Base-by-base conservation (phyloP, 2,329 filamentous ascomycete species). In the Tolypocladium ophioglossoides region DNA sequence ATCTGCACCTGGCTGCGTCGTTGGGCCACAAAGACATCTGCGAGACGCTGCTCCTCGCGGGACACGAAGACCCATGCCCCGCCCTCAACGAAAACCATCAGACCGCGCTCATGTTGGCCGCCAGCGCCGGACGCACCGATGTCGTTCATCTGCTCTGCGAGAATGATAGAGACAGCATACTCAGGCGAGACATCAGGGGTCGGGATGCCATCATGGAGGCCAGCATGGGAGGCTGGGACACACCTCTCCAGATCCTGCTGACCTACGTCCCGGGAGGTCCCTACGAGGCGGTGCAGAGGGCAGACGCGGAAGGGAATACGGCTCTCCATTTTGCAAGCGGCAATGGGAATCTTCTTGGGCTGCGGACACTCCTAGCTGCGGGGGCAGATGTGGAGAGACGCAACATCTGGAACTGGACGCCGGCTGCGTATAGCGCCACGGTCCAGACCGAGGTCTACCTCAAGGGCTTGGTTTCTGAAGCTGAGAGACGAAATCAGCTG, bases 401-500 rank as follows among this genome's bases (percentile, higher is more conserved):
- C 60, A 95, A 95, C 65, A 73, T 83, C 2, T 89, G 85, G 75
- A 85, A 82, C 64, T 95, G 90, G 88, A 91, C 85, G 1, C 86
- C 91, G 0, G 78, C 91, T n/a, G 83, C 85, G 20, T 95, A 95
- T 68, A 89, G 85, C 58, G 83, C 87, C 16, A 92, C 87, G 0
- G 85, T 90, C 9, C 86, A 90, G 65, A 88, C 89, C 1, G 89
- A 95, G 70, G 86, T 91, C 0, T 94, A 95, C 66, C 84, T 94
- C 57, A 89, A 88, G 70, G 83, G 82, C 16, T 70, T 95, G 53
- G 83, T 94, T 5, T 78, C 78, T 0, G 89, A 94, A 62, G 79
- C 84, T 20, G 86, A 87, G 65, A 81, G 82, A 66, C 74, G 82
- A 61, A 64, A 68, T 52, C 63, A 68, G 53, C 59, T 61, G 40